Base-by-base conservation (phyloP, 768 basidiomycete species). In the Psilocybe sp. region DNA sequence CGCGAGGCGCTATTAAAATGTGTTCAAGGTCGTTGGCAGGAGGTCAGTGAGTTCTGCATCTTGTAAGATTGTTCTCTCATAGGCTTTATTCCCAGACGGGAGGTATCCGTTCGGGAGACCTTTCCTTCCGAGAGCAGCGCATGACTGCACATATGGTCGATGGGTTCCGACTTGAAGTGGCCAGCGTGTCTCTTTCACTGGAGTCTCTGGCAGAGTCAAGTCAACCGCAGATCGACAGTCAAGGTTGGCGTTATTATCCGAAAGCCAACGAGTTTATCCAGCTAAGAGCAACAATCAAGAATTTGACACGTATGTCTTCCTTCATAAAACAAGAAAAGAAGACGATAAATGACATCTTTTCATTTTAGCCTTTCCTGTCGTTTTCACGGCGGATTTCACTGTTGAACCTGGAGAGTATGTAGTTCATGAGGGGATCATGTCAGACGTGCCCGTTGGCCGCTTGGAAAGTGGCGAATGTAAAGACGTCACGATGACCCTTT, bases 61-160 rank as follows among this genome's bases (percentile, higher is more conserved):
- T 39, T 11, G 13, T 14, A 16, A 7, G n/a, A 3, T 55, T 39
- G 33, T 48, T 42, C 12, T 36, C 37, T 31, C 23, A 16, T 36
- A 44, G 44, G 18, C 13, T 57, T 10, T 46, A 50, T 39, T 47
- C 11, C 18, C 35, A 98, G 95, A 85, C 81, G 41, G 90, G 87
- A 23, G 91, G 92, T 2, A 76, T 71, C 33, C 84, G 96, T 15
- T 71, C 74, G 3, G 96, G 96, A 4, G 78, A 82, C 50, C 69
- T 98, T 33, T 87, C 85, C 7, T 71, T 98, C 31, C 77, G 95
- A 48, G 77, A 80, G 40, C 89, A 95, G 53, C 73, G 85, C 13
- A 77, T 98, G 70, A 84, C 90, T 3, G 61, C 80, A 42, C 80
- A 79, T 0, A 93, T 97, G 88, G 70, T 97, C 13, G 84, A 91